These are phyloP conservation scores for Ophiocordyceps camponoti-saundersi DNA, from an alignment of 2,329 filamentous ascomycete genomes.

Conservation along the genomic window DNA sequence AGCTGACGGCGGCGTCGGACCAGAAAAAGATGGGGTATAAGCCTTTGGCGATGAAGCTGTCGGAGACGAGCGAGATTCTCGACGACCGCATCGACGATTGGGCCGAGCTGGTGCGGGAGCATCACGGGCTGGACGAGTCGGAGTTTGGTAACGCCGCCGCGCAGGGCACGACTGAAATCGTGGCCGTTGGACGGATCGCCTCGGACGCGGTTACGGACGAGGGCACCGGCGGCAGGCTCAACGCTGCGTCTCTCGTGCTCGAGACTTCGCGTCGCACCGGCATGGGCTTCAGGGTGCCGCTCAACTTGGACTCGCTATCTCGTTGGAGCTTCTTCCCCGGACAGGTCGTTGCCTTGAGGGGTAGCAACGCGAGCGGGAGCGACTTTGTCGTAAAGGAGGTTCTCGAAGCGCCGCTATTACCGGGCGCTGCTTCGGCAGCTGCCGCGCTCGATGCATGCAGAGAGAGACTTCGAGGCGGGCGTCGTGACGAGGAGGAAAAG, in stretches of 20 bases:
- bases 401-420: conserved; percentile 57
- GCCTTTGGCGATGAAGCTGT: conserved; percentile 85
- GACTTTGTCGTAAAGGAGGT: conserved; percentile 69
- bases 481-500: conserved; percentile 39
- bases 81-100: conserved; percentile 95
- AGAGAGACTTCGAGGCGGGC: conserved; percentile 47
- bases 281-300: conserved; percentile 62
- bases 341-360: conserved; percentile 75
- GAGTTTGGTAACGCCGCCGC: conserved; percentile 76
- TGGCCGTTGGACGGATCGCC: conserved; percentile 82
- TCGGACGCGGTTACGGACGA: conserved; percentile 47
- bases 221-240: conserved; percentile 58
- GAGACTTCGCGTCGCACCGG: conserved; percentile 78
- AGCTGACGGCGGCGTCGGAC: conserved; percentile 72
- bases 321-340: conserved; percentile 81
- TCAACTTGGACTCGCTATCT: conserved; percentile 54
- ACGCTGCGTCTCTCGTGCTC: conserved; percentile 67
- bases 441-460: conserved; percentile 50
- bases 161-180: conserved; percentile 70
- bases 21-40: conserved; percentile 84
- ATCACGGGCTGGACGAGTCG: conserved; percentile 60
- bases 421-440: conserved; percentile 53
- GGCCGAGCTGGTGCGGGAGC: conserved; percentile 50
- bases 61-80: conserved; percentile 79
- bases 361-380: conserved; percentile 72